These are phyloP conservation scores for Mycena sp. DNA, from an alignment of 1,284 basidiomycete genomes.

Conservation along the genomic window DNA sequence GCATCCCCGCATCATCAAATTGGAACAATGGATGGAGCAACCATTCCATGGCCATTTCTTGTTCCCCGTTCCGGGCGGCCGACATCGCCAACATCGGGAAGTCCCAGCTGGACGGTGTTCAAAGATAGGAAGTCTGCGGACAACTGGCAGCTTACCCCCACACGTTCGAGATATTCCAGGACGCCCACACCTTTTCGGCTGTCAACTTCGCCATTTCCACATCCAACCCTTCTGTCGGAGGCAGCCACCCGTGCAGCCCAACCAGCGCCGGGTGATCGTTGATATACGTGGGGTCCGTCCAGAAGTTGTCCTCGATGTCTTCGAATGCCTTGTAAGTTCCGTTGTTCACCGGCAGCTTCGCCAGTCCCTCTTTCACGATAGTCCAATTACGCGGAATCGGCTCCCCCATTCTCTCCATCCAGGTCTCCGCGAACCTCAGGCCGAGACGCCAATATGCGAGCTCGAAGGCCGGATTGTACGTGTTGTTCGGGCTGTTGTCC, in stretches of 20 bases:
- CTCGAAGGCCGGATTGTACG: slow-evolving; percentile 65
- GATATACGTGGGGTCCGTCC: slow-evolving; percentile 58
- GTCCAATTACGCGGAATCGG: slow-evolving; percentile 54
- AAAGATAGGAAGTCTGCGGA: not conserved
- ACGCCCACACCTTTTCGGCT: slow-evolving; percentile 61
- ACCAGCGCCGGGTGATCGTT: slow-evolving; percentile 69
- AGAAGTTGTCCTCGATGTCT: slow-evolving; percentile 61
- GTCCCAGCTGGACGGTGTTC: slow-evolving; percentile 56
- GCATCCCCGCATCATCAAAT: slow-evolving; percentile 71
- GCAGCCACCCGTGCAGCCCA: slow-evolving; percentile 67
- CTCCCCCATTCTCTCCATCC: slow-evolving; percentile 55
- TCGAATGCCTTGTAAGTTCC: slow-evolving; percentile 66
- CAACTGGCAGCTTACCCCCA: slow-evolving; percentile 57
- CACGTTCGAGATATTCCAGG: slow-evolving; percentile 64
- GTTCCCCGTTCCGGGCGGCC: slow-evolving; percentile 61
- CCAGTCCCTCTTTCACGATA: slow-evolving; percentile 55
- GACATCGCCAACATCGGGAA: slow-evolving; percentile 72
- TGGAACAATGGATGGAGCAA: slow-evolving; percentile 61
- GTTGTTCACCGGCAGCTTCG: slow-evolving; percentile 55
- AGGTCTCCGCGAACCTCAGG: slow-evolving; percentile 55
- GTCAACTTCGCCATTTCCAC: slow-evolving; percentile 56
- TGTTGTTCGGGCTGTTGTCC: slow-evolving; percentile 63
- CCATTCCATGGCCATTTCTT: slow-evolving; percentile 62
- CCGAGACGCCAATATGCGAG: slow-evolving; percentile 68
- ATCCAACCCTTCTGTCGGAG: slow-evolving; percentile 57